Evolutionary conservation across 768 basidiomycete genomes (phyloP), one percentile per base, ranked within the genome.

Genomic region (Gyrodon lividus): DNA sequence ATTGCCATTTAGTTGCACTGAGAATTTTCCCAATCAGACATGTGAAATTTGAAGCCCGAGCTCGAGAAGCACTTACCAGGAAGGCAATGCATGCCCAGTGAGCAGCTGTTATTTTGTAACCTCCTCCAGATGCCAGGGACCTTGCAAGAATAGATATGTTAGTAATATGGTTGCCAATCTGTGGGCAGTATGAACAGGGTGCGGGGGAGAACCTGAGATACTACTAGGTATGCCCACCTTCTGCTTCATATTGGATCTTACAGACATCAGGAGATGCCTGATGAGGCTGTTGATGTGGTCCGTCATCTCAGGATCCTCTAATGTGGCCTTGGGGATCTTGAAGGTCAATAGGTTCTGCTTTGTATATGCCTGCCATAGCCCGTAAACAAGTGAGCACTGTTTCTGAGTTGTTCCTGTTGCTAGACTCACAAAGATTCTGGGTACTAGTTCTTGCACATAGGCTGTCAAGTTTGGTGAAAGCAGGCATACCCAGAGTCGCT

Each of bases 21-120:
- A 40, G 33, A 22, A 34, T 5, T 20, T 6, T 7, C 13, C 13
- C 7, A 45, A 26, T 26, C 24, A 26, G 24, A 26, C 7, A 7
- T 26, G n/a, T n/a, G n/a, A n/a, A n/a, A n/a, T 26, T 26, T 4
- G 30, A 30, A 30, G 30, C 7, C 9, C 2, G 30, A 26, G 24
- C 24, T 26, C 24, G 24, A 34, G 26, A 44, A 33, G 3, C 5
- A 51, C 51, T 42, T 37, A 39, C 45, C 39, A 53, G 17, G 43
- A 53, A 52, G 17, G 41, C 45, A 34, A 53, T 41, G 20, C 20
- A 7, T 22, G 46, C 46, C 46, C 51, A 53, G 46, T 53, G 51
- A 19, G 37, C 46, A 13, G 37, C 23, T n/a, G 30, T 53, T 16
- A 43, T 53, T 34, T 53, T 31, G 30, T 28, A 41, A 23, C 24